These are phyloP conservation scores for Colletotrichum salicis DNA, from an alignment of 2,329 filamentous ascomycete genomes.

Conservation along the genomic window DNA sequence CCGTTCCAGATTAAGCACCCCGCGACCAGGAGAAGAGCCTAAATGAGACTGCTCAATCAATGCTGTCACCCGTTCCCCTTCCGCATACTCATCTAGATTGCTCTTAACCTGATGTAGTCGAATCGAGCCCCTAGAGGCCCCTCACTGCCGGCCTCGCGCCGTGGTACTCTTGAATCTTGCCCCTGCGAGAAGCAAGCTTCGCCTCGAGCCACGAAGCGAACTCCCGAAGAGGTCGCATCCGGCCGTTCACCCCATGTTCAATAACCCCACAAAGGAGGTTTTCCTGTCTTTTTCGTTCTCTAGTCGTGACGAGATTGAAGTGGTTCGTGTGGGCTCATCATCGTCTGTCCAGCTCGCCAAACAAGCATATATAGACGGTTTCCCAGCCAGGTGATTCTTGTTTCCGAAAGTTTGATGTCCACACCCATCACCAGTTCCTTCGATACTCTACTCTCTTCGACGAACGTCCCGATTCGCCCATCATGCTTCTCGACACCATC, in stretches of 20 bases:
- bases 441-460: neutral
- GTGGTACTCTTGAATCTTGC: neutral
- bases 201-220: slow-evolving; percentile 9
- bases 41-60: slow-evolving; percentile 27
- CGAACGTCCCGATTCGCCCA: slow-evolving; percentile 3
- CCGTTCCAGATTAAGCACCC: slow-evolving; percentile 35
- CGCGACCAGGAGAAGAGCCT: slow-evolving; percentile 24
- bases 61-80: neutral
- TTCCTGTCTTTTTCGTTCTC: slow-evolving; percentile 5
- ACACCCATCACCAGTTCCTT: neutral
- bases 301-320: slow-evolving; percentile 24
- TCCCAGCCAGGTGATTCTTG: neutral
- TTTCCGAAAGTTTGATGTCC: neutral
- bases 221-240: neutral
- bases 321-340: slow-evolving; percentile 24
- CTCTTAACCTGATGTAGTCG: neutral
- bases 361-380: slow-evolving; percentile 18
- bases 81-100: slow-evolving; percentile 17
- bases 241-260: neutral
- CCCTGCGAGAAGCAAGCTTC: slow-evolving; percentile 12
- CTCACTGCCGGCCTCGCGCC: slow-evolving; percentile 15
- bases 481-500: slow-evolving; percentile 42
- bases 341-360: neutral
- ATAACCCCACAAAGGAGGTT: slow-evolving; percentile 8
- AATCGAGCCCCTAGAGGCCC: neutral